Conservation (phyloP, 129 eudicot species). For the Pulicaria dysenterica region DNA sequence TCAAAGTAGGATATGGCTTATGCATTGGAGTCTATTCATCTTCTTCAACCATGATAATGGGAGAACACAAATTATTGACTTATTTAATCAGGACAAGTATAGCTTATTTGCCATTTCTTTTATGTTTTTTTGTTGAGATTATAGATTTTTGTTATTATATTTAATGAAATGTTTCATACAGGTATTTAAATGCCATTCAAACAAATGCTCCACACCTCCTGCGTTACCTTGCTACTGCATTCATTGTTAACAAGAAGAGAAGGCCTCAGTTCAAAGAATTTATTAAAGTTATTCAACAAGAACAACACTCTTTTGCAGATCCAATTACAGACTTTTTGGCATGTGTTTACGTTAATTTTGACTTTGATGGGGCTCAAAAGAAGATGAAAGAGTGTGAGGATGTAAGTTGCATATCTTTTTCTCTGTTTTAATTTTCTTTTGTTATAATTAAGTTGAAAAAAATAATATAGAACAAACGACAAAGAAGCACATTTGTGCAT, state of each 20-base stretch:
- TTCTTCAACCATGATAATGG: constrained; percentile 99
- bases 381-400: constrained; percentile 99
- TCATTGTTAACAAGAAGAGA: constrained; percentile 95
- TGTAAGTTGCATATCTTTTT: constrained; percentile 42
- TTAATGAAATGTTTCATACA: constrained; percentile 21
- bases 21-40: constrained; percentile 98
- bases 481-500: constrained; percentile 1
- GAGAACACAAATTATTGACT: constrained; percentile 85
- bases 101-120: constrained; percentile 12
- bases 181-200: constrained; percentile 94
- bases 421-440: not conserved
- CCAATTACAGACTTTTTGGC: constrained; percentile 96
- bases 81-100: constrained; percentile 96
- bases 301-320: constrained; percentile 74
- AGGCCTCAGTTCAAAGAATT: constrained; percentile 93
- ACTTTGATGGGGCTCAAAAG: constrained; percentile 96
- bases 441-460: not conserved
- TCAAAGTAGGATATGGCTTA: constrained; percentile 94
- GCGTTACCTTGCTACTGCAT: constrained; percentile 96
- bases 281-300: constrained; percentile 92
- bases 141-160: not conserved
- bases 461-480: not conserved
- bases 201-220: constrained; percentile 96
- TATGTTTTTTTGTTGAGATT: not conserved
- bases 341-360: constrained; percentile 87